Percentiles rank a stretch among this genome's conserved stretches.
These are phyloP conservation scores for Candida railenensis DNA, from an alignment of 805 yeast genomes.

Conservation along the genomic window DNA sequence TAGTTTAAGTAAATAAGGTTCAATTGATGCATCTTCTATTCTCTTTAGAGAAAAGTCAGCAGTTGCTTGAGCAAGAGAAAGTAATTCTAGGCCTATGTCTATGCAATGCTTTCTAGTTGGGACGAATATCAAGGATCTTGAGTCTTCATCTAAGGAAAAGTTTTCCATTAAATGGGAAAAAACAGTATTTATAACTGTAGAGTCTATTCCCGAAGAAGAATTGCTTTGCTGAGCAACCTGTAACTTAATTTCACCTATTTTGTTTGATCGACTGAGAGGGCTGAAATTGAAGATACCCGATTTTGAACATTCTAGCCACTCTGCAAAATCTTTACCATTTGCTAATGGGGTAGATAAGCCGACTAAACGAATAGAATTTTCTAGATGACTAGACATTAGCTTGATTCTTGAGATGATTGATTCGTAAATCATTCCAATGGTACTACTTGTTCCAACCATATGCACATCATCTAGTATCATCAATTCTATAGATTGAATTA, in stretches of 20 bases:
- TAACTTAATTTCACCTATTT: constrained; percentile 57
- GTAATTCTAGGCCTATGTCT: constrained; percentile 48
- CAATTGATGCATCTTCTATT: constrained; percentile 37
- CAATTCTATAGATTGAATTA: constrained; percentile 64
- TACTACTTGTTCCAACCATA: constrained; percentile 51
- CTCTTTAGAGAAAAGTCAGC: constrained; percentile 41
- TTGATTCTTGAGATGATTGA: constrained; percentile 66
- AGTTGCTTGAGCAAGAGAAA: constrained; percentile 29
- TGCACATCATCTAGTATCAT: constrained; percentile 77
- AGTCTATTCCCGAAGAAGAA: constrained; percentile 49
- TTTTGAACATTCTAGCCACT: constrained; percentile 79
- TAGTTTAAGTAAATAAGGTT: constrained; percentile 42
- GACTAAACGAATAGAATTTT: constrained; percentile 56
- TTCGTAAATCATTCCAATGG: constrained; percentile 66
- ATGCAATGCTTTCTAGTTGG: constrained; percentile 55
- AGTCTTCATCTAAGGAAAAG: background rate
- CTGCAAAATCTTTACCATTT: constrained; percentile 74
- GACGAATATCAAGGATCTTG: constrained; percentile 51
- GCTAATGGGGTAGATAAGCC: constrained; percentile 70
- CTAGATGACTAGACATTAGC: constrained; percentile 66
- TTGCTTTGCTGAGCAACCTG: constrained; percentile 48
- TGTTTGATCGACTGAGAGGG: constrained; percentile 55
- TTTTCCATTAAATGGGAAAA: constrained; percentile 38
- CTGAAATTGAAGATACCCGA: constrained; percentile 66
- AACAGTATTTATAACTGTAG: constrained; percentile 48